phyloP scores from a whole-genome alignment of 2,329 filamentous ascomycete genomes.

The Ophiostoma tasmaniense region DNA sequence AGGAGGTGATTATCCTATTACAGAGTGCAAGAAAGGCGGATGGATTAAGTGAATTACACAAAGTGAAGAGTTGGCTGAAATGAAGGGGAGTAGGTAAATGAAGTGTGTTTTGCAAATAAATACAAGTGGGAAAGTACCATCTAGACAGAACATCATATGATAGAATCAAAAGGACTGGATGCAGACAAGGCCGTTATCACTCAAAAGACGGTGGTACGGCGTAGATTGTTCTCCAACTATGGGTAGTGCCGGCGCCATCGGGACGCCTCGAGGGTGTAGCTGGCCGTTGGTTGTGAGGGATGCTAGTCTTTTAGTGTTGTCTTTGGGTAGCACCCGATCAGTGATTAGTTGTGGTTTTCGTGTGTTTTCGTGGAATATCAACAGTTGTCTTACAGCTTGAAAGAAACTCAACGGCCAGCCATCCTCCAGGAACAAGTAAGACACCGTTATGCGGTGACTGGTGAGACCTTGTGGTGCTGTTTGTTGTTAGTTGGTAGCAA shows the following conservation, averaged over 20 bases:
- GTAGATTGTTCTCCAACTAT: background rate
- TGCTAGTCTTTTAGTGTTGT: background rate
- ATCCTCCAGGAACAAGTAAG: slow-evolving; percentile 1
- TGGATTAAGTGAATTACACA: too few relatives aligned
- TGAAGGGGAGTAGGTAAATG: background rate
- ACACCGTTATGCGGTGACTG: background rate
- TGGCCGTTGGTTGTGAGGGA: background rate
- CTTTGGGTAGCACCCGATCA: background rate
- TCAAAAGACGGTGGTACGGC: background rate
- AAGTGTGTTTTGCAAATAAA: background rate
- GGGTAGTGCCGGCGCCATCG: background rate
- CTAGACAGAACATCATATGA: background rate
- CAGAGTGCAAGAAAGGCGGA: too few relatives aligned
- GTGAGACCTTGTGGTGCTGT: background rate
- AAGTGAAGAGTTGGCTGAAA: background rate
- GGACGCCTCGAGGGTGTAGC: background rate
- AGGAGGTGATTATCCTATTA: background rate
- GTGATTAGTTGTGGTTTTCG: background rate
- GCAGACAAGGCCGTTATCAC: background rate
- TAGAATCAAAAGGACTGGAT: background rate
- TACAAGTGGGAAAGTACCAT: background rate
- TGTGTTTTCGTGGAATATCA: background rate
- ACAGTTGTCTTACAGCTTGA: background rate
- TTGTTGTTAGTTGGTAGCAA: background rate
- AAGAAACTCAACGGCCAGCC: background rate